A percentile compares a stretch with the other conserved stretches of the same genome.
Conservation (phyloP, 2,329 filamentous ascomycete genomes). For the Colletotrichum gloeosporioides region DNA sequence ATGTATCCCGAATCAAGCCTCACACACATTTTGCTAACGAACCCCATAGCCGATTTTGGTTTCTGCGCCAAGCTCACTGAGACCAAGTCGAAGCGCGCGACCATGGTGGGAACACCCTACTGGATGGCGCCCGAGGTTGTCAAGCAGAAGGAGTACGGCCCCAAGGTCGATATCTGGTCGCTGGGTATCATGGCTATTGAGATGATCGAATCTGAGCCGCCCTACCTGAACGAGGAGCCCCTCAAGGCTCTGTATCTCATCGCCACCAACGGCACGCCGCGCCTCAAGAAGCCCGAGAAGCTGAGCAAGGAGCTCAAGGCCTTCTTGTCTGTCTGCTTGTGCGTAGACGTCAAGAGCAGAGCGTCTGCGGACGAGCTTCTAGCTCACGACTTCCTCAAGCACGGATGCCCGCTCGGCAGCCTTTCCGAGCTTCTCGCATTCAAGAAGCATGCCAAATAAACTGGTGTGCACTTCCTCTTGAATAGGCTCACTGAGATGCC, state of each 20-base stretch:
- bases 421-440: conserved; percentile 88
- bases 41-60: conserved; percentile 85
- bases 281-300: conserved; percentile 98
- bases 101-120: conserved; percentile 99
- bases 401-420: conserved; percentile 83
- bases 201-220: conserved; percentile 98
- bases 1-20: conserved; percentile 45
- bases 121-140: conserved; percentile 99
- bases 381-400: conserved; percentile 91
- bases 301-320: conserved; percentile 97
- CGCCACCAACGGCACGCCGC: conserved; percentile 94
- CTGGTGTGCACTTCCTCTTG: background rate
- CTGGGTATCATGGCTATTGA: conserved; percentile 99
- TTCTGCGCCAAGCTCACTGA: conserved; percentile 99
- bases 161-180: conserved; percentile 99
- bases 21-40: conserved; percentile 35
- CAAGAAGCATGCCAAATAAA: conserved; percentile 73
- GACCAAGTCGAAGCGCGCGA: conserved; percentile 94
- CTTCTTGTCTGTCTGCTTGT: conserved; percentile 94
- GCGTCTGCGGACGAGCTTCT: conserved; percentile 91
- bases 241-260: conserved; percentile 97
- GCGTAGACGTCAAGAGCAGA: conserved; percentile 93
- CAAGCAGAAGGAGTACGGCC: conserved; percentile 98
- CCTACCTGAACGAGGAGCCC: conserved; percentile 97
- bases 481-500: background rate